Evolutionary conservation across 1,139 yeast species (phyloP), one percentile per base, ranked within the genome.

Genomic region (Suhomyces coccinellae): DNA sequence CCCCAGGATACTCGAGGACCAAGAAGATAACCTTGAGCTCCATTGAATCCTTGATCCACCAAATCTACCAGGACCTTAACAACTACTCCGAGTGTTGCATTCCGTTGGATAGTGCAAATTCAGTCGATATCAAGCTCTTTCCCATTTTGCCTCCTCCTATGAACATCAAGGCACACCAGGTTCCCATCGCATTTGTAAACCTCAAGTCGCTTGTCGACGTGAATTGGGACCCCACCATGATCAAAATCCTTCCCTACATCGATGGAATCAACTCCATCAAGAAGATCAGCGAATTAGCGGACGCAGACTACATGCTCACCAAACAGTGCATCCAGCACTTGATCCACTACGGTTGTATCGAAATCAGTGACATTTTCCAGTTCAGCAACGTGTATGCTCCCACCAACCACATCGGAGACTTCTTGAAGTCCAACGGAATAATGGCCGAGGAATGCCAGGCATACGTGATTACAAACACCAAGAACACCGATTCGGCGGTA

Each of bases 181-280:
- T 93, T 0, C 99, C 99, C 0, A 80, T 90, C 3, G 80, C 95
- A 5, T 85, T 93, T 0, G 96, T 91, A 2, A 81, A 83, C 45
- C 67, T 91, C 31, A 75, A 75, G 33, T 71, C 80, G 31, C 71
- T 93, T 52, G 83, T 88, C 29, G 99, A 93, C 63, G 86, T 86
- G 6, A 87, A 87, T 56, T 93, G 99, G 98, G 99, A 93, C 61
- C 97, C 98, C 1, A 93, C 98, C 2, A 86, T 93, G 95, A 73
- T 89, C 36, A 85, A 86, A 53, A 87, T 93, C 29, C 67, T 89
- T 12, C 97, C 97, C 0, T 86, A 75, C 54, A 88, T 93, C 38
- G 82, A 95, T 58, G 99, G 99, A 1, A 73, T 90, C 40, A 91
- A 93, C 59, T 87, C 95, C 2, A 81, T 93, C 15, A 77, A 81